Base-by-base conservation (phyloP, 768 basidiomycete genomes). In the Mycena alexandri region DNA sequence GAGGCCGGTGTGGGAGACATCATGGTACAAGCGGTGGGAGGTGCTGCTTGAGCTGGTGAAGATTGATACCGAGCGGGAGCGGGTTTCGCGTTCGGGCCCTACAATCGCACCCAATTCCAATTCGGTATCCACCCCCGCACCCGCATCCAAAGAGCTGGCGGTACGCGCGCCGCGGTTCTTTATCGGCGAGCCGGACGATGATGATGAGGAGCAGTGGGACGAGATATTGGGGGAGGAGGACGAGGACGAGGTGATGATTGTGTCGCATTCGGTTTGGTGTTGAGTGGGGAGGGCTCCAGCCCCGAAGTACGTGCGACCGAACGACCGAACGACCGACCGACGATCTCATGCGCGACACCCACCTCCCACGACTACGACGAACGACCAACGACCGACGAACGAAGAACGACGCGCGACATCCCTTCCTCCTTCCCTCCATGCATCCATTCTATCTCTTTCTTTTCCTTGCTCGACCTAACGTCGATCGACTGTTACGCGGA, bases 1-100 rank as follows among this genome's bases (percentile, higher is more conserved):
- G 59, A 72, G 70, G 56, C 69, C 76, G 17, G 69, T 70, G 25
- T 87, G 86, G 87, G 77, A 81, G 42, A 79, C 80, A 13, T 82
- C 79, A 64, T 88, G 86, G 86, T 84, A 87, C 67, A 79, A 79
- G 33, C 85, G 86, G 61, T 88, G 86, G 85, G 83, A 87, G 63
- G 58, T 88, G 51, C 78, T 89, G 52, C 68, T 84, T 51, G 80
- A 83, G 61, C 78, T 88, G 5, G 80, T 81, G 25, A 75, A 77
- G 42, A 71, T 72, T 53, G 76, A 80, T 50, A 67, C 67, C 41
- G 72, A 75, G 53, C 75, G 71, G 43, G 66, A 64, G 34, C 52
- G 50, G 9, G 65, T 21, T 3, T 48, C 53, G 12, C 59, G 29
- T 29, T 3, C 29, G 6, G 29, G 6, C 3, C 29, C 3, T 6